Base-by-base conservation (phyloP, 495 filamentous ascomycete species). In the Lophiotrema nucula region DNA sequence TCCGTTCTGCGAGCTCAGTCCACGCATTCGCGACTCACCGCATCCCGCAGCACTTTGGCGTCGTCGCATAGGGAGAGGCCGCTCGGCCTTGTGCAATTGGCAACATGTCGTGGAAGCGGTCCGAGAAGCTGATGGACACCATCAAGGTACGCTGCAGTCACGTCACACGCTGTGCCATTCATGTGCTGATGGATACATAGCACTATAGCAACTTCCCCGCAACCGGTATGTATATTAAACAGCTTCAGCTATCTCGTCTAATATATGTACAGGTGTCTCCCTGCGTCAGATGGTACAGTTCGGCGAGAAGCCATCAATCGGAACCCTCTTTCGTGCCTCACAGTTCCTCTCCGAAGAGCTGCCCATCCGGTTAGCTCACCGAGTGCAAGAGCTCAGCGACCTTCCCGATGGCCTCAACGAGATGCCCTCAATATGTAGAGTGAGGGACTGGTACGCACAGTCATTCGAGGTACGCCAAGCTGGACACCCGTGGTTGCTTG, bases 241-340 rank as follows among this genome's bases (percentile, higher is more conserved):
- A 8, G 2, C n/a, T 45, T 8, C 4, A n/a, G n/a, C 1, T 3
- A 16, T 18, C 52, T 25, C 16, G 44, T 51, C 59, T 62, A 47
- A 62, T 44, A 27, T 13, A 21, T 24, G 23, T 53, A 3, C 33
- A 65, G 62, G 62, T 45, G 62, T 65, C 1, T 96, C 90, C 66
- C 77, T 98, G 71, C 81, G 93, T 71, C 93, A 98, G 78, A 97
- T 97, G 93, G 93, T 98, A 45, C 93, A 97, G 72, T 98, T 97
- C 74, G 95, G 95, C 51, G 59, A 67, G 47, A 56, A 50, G 42
- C 65, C 56, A 8, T 64, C 58, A 43, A 56, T 70, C 90, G 93
- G 95, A 53, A 98, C 95, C 45, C 79, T 98, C 26, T 98, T 97
- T 76, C 88, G 92, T 65, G 93, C 92, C 39, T 96, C 93, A 19